Base-by-base conservation (phyloP, 129 eudicot species). In the Helichrysum umbraculigerum region DNA sequence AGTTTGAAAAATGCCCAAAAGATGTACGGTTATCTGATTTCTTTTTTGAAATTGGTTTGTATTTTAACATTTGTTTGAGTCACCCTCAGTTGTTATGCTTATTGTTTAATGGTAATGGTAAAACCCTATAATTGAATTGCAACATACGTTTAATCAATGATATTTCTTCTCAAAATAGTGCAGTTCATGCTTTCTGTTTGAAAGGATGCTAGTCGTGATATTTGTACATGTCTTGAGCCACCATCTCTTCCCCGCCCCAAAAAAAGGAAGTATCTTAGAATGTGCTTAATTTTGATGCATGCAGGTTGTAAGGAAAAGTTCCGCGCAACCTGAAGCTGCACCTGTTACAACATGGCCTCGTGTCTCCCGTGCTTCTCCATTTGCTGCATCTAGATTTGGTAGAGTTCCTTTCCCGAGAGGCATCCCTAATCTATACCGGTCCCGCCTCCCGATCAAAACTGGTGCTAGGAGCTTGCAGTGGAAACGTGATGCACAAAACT, bases 381-480 rank as follows among this genome's bases (percentile, higher is more conserved):
- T 83, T 85, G 61, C 83, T 20, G 86, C 86, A 33, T 84, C 97
- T n/a, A 86, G 97, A 81, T 88, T 87, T 72, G 76, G 83, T 39
- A 76, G 89, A 70, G 79, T 72, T 68, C 82, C 97, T 59, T 88
- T 85, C 74, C 83, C 93, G 12, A 88, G 96, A 77, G 92, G 86
- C 25, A 57, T 85, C 39, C 76, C 83, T 15, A 74, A 84, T 76
- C 51, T 37, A 6, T 90, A 88, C 80, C 76, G 96, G 72, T 25
- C 80, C 42, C 85, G 95, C 47, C 80, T 82, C 57, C 88, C 87
- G 1, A 59, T 90, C n/a, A 93, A 79, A 80, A 68, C 85, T 3
- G 97, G 96, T 74, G 90, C 91, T 19, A 87, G 98, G 81, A 93
- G 98, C 86, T 60, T 93, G 74, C 98, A 93, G 78, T 93, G 97